Conservation (phyloP, 805 yeast genomes). For the Candida sanyiensis region DNA sequence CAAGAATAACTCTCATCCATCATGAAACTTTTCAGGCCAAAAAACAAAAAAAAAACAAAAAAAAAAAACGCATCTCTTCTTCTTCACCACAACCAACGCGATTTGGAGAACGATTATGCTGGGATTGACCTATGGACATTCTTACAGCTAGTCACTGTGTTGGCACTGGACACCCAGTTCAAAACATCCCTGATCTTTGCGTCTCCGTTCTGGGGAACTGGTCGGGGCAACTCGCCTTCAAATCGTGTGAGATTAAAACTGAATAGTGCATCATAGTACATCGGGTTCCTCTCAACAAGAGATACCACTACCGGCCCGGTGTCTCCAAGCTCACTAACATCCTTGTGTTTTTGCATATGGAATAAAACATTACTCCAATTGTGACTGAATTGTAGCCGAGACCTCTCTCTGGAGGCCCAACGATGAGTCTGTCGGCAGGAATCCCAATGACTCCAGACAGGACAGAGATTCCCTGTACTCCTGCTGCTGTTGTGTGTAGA, state of each 20-base stretch:
- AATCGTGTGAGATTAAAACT: constrained; percentile 7
- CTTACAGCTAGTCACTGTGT: no score
- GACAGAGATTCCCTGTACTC: constrained; percentile 2
- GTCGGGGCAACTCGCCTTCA: constrained; percentile 13
- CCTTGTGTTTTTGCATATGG: not conserved
- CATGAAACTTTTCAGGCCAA: no score
- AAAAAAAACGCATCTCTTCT: no score
- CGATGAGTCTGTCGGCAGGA: constrained; percentile 6
- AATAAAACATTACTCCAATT: not conserved
- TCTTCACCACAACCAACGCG: no score
- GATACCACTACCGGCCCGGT: constrained; percentile 18
- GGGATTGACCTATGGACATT: no score
- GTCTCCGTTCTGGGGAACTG: constrained; percentile 21
- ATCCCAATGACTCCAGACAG: not conserved
- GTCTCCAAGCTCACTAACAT: constrained; percentile 29
- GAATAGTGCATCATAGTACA: constrained; percentile 28
- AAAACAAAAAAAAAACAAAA: no score
- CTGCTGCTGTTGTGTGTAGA: not conserved
- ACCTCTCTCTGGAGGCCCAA: constrained; percentile 1
- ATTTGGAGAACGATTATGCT: not conserved
- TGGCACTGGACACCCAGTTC: not conserved
- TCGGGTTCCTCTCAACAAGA: constrained; percentile 15
- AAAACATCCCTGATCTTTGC: constrained; percentile 16
- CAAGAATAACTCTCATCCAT: no score
- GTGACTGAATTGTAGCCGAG: not conserved